These are phyloP conservation scores for Glaciozyma antarctica DNA, from an alignment of 768 basidiomycete species.

Conservation along the genomic window DNA sequence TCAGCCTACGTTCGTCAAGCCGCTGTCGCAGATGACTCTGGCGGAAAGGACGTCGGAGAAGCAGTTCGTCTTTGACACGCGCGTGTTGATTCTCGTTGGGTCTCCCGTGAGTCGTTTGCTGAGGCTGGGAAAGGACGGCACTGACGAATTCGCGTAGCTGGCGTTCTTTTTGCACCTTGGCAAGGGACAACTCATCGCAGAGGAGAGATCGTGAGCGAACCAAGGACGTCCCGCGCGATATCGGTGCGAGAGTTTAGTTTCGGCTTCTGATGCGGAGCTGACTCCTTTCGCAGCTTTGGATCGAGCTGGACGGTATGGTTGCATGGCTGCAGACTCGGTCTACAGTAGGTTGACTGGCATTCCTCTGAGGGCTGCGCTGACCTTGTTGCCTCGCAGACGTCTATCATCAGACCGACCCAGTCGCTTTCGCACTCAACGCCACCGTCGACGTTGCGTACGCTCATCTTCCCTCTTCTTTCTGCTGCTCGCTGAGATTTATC, in stretches of 20 bases:
- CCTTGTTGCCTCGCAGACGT: constrained; percentile 2
- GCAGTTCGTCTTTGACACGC: constrained; percentile 31
- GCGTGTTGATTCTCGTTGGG: constrained; percentile 30
- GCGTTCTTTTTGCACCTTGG: constrained; percentile 33
- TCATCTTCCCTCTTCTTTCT: background rate
- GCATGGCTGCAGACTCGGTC: constrained; percentile 19
- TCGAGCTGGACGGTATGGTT: constrained; percentile 29
- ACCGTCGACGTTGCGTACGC: constrained; percentile 26
- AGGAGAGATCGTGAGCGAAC: constrained; percentile 28
- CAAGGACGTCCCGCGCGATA: constrained; percentile 19
- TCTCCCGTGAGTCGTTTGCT: constrained; percentile 16
- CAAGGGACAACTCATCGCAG: constrained; percentile 33
- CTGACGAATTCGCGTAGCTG: background rate
- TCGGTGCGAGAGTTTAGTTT: background rate
- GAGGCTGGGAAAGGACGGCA: background rate
- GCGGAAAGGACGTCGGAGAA: constrained; percentile 1
- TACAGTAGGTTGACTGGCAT: constrained; percentile 10
- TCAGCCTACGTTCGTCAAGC: constrained; percentile 30
- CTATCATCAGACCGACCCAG: constrained; percentile 31
- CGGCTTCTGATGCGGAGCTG: background rate
- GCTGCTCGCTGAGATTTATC: background rate
- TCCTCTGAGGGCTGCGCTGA: background rate
- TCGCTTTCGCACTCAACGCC: constrained; percentile 31
- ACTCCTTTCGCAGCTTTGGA: constrained; percentile 18
- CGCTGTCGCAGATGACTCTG: background rate